Evolutionary conservation across 345 rosid genomes (phyloP), one percentile per base, ranked within the genome.

Genomic region (Eucalyptus marginata): DNA sequence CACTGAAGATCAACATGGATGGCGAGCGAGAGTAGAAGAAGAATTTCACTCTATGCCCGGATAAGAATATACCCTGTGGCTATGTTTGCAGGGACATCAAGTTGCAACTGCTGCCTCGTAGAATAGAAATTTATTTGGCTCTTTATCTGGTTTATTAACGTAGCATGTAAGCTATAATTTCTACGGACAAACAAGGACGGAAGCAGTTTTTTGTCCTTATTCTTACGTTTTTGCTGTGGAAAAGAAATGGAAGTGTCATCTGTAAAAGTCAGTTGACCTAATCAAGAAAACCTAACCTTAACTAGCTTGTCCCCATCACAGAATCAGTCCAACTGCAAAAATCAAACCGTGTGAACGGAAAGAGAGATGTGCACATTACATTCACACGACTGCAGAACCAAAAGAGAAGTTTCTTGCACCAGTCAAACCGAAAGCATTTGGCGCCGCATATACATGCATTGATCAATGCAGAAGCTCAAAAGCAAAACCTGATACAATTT

Each of bases 21-120:
- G 20, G 76, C 36, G 0, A 14, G 36, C 6, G 36, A n/a, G 0
- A 64, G 20, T 33, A 64, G 76, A 64, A n/a, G 76, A 0, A 36
- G 36, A n/a, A 64, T 64, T n/a, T 64, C 76, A 7, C 36, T n/a
- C 40, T 64, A 15, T 7, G 76, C 5, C 76, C 20, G 4, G 5
- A 64, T 7, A 14, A n/a, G 18, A 2, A 71, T 5, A 33, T 9
- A 33, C 13, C 13, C 1, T 18, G 8, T 71, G 83, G 83, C 83
- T 76, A 76, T 76, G 15, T 76, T 36, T 36, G 46, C 83, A 3
- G 15, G 27, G 20, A 11, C 84, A 76, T 3, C 47, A 76, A 76
- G 29, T 40, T 40, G 84, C 84, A 6, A 76, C 25, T 20, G 47
- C 10, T 6, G 84, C 84, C 11, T n/a, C 7, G 29, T 76, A 40